These are phyloP conservation scores for Daldinia loculata DNA, from an alignment of 495 filamentous ascomycete species.

Conservation along the genomic window DNA sequence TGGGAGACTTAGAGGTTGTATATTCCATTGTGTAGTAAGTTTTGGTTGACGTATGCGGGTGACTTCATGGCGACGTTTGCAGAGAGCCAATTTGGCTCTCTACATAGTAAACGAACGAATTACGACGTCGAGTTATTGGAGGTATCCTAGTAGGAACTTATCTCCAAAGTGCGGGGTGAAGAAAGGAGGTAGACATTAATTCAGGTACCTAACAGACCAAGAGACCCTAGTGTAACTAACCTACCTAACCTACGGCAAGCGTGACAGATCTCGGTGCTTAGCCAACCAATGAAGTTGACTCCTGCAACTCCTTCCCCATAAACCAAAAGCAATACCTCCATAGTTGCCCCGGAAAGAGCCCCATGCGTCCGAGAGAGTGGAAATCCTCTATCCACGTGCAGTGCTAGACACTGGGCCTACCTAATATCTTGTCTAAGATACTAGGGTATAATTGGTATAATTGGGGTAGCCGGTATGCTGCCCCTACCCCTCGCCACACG, in stretches of 20 bases:
- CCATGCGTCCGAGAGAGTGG: slow-evolving; percentile 37
- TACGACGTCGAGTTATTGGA: neutral
- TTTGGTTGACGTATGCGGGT: neutral
- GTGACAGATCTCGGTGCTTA: slow-evolving; percentile 6
- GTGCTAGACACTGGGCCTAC: neutral
- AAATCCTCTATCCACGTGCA: slow-evolving; percentile 8
- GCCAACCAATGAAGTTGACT: slow-evolving; percentile 23
- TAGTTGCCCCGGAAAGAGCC: slow-evolving; percentile 15
- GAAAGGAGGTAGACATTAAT: neutral
- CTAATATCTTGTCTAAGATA: neutral
- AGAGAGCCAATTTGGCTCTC: neutral
- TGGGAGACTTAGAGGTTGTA: neutral
- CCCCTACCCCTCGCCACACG: neutral
- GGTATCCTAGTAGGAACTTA: neutral
- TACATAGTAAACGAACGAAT: neutral
- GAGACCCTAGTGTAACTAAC: neutral
- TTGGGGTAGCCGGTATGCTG: neutral
- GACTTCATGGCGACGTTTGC: slow-evolving; percentile 9
- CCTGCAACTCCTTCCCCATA: slow-evolving; percentile 26
- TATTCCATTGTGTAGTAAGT: neutral
- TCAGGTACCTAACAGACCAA: neutral
- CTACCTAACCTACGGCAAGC: slow-evolving; percentile 1
- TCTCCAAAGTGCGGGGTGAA: slow-evolving; percentile 5
- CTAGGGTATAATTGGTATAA: neutral
- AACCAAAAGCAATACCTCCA: slow-evolving; percentile 4